Percentiles rank a stretch among this genome's conserved stretches.
Conservation (phyloP, 2,329 filamentous ascomycete species). For the Hyphodiscus sp. region DNA sequence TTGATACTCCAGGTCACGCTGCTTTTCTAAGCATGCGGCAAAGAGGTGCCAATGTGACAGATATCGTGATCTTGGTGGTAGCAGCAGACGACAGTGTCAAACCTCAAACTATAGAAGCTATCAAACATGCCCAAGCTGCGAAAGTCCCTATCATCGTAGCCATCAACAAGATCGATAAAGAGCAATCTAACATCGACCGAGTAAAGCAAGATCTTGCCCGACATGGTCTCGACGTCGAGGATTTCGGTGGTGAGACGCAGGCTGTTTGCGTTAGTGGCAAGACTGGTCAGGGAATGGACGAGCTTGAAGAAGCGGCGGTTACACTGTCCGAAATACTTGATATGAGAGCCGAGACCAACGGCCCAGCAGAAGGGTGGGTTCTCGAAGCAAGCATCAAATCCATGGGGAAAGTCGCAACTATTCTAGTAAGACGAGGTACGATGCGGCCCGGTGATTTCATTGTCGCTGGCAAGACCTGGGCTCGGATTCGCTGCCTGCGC, state of each 20-base stretch:
- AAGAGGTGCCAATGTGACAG: constrained; percentile 89
- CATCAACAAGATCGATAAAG: constrained; percentile 95
- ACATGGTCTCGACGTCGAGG: constrained; percentile 85
- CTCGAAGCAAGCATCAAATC: constrained; percentile 86
- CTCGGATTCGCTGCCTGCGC: constrained; percentile 72
- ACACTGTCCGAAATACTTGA: constrained; percentile 86
- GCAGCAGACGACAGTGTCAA: constrained; percentile 97
- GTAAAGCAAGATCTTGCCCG: constrained; percentile 84
- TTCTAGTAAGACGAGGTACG: constrained; percentile 83
- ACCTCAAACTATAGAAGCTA: constrained; percentile 91
- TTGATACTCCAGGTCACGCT: constrained; percentile 93
- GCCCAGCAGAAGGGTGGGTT: constrained; percentile 85
- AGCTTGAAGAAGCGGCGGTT: constrained; percentile 85
- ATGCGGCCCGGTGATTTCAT: constrained; percentile 74
- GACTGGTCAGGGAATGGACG: constrained; percentile 84
- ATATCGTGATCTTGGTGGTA: constrained; percentile 93
- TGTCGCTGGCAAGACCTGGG: constrained; percentile 83
- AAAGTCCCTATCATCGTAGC: constrained; percentile 95
- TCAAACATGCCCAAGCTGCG: constrained; percentile 84
- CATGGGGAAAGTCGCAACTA: constrained; percentile 77
- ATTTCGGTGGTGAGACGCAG: constrained; percentile 91
- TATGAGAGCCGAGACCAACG: constrained; percentile 70
- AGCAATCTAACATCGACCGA: constrained; percentile 68
- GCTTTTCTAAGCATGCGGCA: constrained; percentile 95
- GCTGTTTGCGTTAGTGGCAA: constrained; percentile 88